These are phyloP conservation scores for Trichophyton schoenleinii DNA, from an alignment of 2,329 filamentous ascomycete species.

Conservation along the genomic window DNA sequence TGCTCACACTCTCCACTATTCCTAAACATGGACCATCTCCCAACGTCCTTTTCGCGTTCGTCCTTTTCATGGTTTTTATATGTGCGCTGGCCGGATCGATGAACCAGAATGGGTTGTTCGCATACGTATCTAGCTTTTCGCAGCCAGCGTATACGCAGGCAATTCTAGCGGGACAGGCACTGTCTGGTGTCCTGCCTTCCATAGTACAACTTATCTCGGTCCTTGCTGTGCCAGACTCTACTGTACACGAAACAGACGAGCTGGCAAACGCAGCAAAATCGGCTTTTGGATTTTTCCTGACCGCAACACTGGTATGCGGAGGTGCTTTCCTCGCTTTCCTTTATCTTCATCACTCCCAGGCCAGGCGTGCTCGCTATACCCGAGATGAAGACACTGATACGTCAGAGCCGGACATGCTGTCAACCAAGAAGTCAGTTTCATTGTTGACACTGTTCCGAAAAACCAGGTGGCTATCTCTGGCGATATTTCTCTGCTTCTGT, in stretches of 20 bases:
- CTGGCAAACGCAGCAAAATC: conserved; percentile 47
- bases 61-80: conserved; percentile 69
- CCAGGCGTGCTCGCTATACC: conserved; percentile 9
- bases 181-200: conserved; percentile 81
- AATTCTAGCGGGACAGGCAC: conserved; percentile 87
- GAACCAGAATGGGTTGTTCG: conserved; percentile 88
- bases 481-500: conserved; percentile 67
- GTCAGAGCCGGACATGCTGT: conserved; percentile 1
- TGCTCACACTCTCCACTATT: conserved; percentile 70
- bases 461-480: conserved; percentile 62
- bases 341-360: conserved; percentile 51
- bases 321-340: conserved; percentile 60
- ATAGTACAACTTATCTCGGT: conserved; percentile 79
- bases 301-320: conserved; percentile 64
- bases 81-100: conserved; percentile 70
- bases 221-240: conserved; percentile 46
- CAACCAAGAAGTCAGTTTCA: conserved; percentile 38
- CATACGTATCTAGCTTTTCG: conserved; percentile 76
- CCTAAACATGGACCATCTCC: conserved; percentile 51
- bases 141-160: conserved; percentile 84
- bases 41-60: conserved; percentile 61
- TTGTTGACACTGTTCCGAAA: conserved; percentile 60
- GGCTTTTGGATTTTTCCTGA: conserved; percentile 83
- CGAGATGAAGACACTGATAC: conserved; percentile 24
- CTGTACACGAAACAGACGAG: conserved; percentile 24